Percentiles rank a stretch among this genome's conserved stretches.
phyloP scores from a whole-genome alignment of 805 yeast genomes.

The Teunomyces tritomae region DNA sequence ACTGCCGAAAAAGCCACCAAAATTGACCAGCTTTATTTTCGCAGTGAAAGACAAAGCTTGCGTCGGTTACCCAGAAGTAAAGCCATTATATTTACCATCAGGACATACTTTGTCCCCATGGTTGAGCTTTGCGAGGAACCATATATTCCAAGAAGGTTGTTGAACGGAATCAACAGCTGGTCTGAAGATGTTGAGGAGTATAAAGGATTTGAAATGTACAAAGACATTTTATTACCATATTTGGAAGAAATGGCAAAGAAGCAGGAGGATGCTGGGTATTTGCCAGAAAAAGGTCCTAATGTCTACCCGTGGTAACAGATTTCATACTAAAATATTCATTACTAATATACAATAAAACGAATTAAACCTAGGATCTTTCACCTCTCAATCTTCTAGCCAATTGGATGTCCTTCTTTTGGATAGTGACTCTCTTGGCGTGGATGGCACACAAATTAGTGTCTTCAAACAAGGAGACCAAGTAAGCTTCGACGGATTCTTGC shows the following conservation, averaged over 20 bases:
- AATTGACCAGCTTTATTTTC: slow-evolving; percentile 47
- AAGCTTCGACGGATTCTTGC: slow-evolving; percentile 98
- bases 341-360: slow-evolving; percentile 12
- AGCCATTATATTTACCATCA: slow-evolving; percentile 55
- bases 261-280: slow-evolving; percentile 45
- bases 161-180: slow-evolving; percentile 62
- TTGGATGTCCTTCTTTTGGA: slow-evolving; percentile 97
- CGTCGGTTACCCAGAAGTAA: slow-evolving; percentile 61
- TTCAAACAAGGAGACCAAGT: slow-evolving; percentile 92
- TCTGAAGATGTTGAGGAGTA: slow-evolving; percentile 56
- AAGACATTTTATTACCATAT: slow-evolving; percentile 55
- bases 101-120: slow-evolving; percentile 62
- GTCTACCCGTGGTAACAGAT: slow-evolving; percentile 40
- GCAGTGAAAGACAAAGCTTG: slow-evolving; percentile 65
- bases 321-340: slow-evolving; percentile 8
- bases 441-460: slow-evolving; percentile 98
- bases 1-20: slow-evolving; percentile 52
- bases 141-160: slow-evolving; percentile 55
- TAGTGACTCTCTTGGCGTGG: slow-evolving; percentile 98
- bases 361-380: slow-evolving; percentile 67
- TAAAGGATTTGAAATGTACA: slow-evolving; percentile 55
- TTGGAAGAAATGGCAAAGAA: slow-evolving; percentile 45
- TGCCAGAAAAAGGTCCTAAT: slow-evolving; percentile 37
- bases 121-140: slow-evolving; percentile 57
- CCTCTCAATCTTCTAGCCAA: slow-evolving; percentile 98